Percentiles rank a stretch among this genome's conserved stretches.
phyloP scores from a whole-genome alignment of 768 basidiomycete species.

The Rhodotorula diobovata region DNA sequence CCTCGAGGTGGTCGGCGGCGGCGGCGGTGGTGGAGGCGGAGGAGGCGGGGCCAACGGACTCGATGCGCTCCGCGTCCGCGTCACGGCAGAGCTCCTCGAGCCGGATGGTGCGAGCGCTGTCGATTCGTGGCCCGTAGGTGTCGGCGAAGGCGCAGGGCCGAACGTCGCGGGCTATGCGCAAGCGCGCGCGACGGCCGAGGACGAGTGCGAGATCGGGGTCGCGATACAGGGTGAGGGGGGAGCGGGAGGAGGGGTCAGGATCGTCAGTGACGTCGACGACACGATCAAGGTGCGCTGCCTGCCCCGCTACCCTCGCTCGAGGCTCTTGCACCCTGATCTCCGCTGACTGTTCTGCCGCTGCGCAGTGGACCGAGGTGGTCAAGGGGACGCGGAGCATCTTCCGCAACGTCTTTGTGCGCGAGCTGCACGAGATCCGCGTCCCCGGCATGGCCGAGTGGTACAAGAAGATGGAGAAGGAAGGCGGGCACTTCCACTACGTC shows the following conservation, averaged over 20 bases:
- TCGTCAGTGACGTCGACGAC: conserved; percentile 38
- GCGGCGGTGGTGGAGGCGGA: background rate
- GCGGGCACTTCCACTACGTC: conserved; percentile 82
- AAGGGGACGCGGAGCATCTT: conserved; percentile 76
- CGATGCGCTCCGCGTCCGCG: conserved; percentile 11
- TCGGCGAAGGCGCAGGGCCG: background rate
- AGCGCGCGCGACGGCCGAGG: conserved; percentile 12
- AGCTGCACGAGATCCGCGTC: conserved; percentile 65
- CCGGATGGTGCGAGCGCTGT: background rate
- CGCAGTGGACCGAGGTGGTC: conserved; percentile 62
- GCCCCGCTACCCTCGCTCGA: background rate
- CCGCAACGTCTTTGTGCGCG: conserved; percentile 80
- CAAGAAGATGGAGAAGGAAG: conserved; percentile 46
- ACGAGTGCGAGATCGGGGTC: conserved; percentile 18
- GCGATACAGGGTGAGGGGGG: conserved; percentile 21
- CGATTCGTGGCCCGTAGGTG: conserved; percentile 3
- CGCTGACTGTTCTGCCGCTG: background rate
- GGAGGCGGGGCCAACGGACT: background rate
- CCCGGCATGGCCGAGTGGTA: conserved; percentile 47
- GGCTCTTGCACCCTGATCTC: no score
- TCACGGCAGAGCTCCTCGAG: conserved; percentile 32
- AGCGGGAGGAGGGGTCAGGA: conserved; percentile 18
- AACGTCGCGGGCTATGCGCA: background rate
- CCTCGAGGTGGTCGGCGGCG: conserved; percentile 7
- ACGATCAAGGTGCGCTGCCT: conserved; percentile 32